phyloP scores from a whole-genome alignment of 306 rosid genomes.

The Malus sieversii region DNA sequence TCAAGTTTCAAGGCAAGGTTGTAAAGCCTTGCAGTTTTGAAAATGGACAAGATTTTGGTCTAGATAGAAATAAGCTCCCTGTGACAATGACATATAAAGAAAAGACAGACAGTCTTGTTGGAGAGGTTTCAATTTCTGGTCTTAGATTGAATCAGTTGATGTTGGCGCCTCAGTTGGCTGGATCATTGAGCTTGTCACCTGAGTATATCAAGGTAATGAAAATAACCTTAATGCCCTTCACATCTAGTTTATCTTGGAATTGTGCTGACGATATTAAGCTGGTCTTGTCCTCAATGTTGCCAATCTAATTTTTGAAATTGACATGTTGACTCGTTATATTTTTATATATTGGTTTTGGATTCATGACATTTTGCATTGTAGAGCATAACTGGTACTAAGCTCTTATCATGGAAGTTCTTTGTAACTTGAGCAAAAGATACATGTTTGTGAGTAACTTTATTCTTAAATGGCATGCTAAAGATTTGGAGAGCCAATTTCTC shows the following conservation, averaged over 20 bases:
- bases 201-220: conserved; percentile 61
- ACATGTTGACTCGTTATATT: not conserved
- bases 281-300: not conserved
- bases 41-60: conserved; percentile 34
- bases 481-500: not conserved
- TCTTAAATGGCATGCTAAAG: not conserved
- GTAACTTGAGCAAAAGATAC: not conserved
- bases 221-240: not conserved
- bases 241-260: not conserved
- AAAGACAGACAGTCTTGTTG: conserved; percentile 46
- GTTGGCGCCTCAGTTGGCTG: conserved; percentile 84
- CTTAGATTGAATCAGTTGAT: conserved; percentile 84
- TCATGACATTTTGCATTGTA: not conserved
- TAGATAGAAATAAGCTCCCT: conserved; percentile 30
- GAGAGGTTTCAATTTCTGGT: conserved; percentile 72
- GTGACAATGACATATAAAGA: conserved; percentile 31
- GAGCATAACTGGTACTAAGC: not conserved
- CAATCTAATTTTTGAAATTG: not conserved
- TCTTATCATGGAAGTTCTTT: not conserved
- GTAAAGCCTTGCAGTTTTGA: conserved; percentile 34
- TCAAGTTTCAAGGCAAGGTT: conserved; percentile 83
- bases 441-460: not conserved
- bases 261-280: not conserved
- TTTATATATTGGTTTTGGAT: not conserved
- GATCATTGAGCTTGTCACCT: conserved; percentile 56